phyloP scores from a whole-genome alignment of 129 eudicot genomes.

The Kitagawia praeruptora region DNA sequence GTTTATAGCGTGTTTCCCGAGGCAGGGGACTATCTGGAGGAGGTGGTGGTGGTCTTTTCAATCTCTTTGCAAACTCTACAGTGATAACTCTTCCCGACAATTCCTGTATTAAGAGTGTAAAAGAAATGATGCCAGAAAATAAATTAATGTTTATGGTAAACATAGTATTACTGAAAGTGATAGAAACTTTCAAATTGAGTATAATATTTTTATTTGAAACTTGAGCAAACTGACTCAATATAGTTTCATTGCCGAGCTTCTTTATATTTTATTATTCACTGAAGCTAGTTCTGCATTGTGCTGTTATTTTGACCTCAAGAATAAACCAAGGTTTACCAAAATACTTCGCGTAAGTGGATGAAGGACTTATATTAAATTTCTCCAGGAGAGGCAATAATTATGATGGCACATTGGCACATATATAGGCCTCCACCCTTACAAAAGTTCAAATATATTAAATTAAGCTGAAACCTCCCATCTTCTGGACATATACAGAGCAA shows the following conservation, averaged over 20 bases:
- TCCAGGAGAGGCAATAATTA: not conserved
- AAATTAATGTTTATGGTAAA: not conserved
- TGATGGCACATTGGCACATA: not conserved
- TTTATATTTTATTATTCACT: not conserved
- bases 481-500: not conserved
- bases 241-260: not conserved
- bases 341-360: not conserved
- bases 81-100: slow-evolving; percentile 63
- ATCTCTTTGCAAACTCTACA: slow-evolving; percentile 63
- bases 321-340: not conserved
- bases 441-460: not conserved
- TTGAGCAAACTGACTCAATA: not conserved
- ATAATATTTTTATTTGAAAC: not conserved
- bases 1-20: slow-evolving; percentile 54
- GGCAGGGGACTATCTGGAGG: slow-evolving; percentile 23
- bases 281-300: not conserved
- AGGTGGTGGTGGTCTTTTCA: slow-evolving; percentile 47
- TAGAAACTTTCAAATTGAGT: not conserved
- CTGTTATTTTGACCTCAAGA: not conserved
- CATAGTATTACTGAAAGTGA: not conserved
- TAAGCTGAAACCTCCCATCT: not conserved
- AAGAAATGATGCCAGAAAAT: not conserved
- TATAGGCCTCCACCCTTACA: not conserved
- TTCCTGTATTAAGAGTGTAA: slow-evolving; percentile 40
- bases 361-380: not conserved